Conservation (phyloP, 148 eudicot genomes). For the Mesembryanthemum crystallinum region DNA sequence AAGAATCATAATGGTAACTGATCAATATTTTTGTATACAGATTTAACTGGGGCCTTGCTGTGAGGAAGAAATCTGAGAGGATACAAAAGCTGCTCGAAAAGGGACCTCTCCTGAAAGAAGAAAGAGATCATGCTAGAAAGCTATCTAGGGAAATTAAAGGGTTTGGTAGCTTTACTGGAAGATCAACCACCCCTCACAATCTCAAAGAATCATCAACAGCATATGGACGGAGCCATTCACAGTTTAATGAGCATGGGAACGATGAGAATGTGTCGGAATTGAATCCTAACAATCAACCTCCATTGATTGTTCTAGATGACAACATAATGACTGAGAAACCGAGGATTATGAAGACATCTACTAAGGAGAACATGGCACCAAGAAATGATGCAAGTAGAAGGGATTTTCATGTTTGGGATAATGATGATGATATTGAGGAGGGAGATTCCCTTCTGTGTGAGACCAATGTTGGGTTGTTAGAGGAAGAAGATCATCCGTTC, state of each 20-base stretch:
- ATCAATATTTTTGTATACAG: slow-evolving; percentile 32
- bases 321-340: slow-evolving; percentile 13
- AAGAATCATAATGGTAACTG: too few species aligned
- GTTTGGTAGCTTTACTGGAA: slow-evolving; percentile 73
- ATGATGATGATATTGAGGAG: slow-evolving; percentile 24
- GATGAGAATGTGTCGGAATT: slow-evolving; percentile 22
- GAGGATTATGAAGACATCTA: slow-evolving; percentile 17
- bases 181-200: slow-evolving; percentile 19
- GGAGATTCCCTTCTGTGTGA: slow-evolving; percentile 41
- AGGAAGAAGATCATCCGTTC: slow-evolving; percentile 68
- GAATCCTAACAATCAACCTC: slow-evolving; percentile 5
- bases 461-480: slow-evolving; percentile 16
- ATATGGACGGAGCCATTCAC: slow-evolving; percentile 59
- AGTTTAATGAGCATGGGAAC: slow-evolving; percentile 58
- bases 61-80: slow-evolving; percentile 72
- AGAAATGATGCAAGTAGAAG: slow-evolving; percentile 14
- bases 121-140: slow-evolving; percentile 66
- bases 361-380: slow-evolving; percentile 64
- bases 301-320: slow-evolving; percentile 9
- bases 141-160: slow-evolving; percentile 80
- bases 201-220: slow-evolving; percentile 29
- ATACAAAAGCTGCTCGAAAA: slow-evolving; percentile 60
- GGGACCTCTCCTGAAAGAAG: slow-evolving; percentile 65
- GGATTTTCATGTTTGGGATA: slow-evolving; percentile 27
- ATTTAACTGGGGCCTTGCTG: slow-evolving; percentile 86